A percentile compares a stretch with the other conserved stretches of the same genome.
phyloP scores from a whole-genome alignment of 148 eudicot species.

The Cornus suecica region DNA sequence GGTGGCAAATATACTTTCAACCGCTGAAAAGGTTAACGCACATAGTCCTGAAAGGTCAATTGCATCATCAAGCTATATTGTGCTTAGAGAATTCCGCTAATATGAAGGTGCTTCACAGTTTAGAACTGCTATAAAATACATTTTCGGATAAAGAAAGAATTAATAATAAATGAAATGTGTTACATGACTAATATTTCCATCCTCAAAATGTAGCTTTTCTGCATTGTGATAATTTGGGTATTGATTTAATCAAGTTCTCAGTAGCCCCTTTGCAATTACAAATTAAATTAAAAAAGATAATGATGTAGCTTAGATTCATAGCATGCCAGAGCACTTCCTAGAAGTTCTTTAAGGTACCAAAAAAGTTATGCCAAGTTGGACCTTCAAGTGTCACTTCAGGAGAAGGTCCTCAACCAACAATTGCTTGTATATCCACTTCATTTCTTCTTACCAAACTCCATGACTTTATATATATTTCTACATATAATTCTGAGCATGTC shows the following conservation, averaged over 20 bases:
- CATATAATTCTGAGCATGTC: background rate
- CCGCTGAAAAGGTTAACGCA: constrained; percentile 26
- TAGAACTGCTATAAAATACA: background rate
- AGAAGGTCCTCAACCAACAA: background rate
- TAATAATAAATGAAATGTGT: too few relatives aligned
- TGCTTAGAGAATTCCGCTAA: background rate
- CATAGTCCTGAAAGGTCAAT: constrained; percentile 29
- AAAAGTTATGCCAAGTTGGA: too few relatives aligned
- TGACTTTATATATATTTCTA: background rate
- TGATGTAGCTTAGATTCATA: background rate
- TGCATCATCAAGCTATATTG: background rate
- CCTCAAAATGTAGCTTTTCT: background rate
- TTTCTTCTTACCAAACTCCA: background rate
- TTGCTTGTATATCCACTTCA: background rate
- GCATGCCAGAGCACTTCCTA: background rate
- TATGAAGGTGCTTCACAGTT: background rate
- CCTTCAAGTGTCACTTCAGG: background rate
- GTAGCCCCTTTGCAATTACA: background rate
- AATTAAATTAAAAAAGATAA: background rate
- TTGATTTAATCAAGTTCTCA: background rate
- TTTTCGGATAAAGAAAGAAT: background rate
- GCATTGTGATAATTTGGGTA: background rate
- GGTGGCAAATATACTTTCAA: constrained; percentile 20
- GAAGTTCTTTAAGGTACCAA: background rate
- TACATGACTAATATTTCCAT: background rate